Conservation (phyloP, 331 rosid species). For the Pyrus hybrid region DNA sequence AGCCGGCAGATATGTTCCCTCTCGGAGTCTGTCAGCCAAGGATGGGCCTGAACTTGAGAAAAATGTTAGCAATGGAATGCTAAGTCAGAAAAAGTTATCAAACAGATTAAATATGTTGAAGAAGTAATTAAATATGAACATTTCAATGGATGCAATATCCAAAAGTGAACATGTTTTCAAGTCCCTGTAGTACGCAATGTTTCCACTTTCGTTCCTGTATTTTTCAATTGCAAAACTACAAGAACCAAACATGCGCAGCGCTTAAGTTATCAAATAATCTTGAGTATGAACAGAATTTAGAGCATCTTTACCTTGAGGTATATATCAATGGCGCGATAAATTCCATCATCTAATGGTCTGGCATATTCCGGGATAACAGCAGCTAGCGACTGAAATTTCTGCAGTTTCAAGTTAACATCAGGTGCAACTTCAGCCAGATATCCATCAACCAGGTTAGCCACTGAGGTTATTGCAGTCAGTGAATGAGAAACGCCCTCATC, state of each 20-base stretch:
- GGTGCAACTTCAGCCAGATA: constrained; percentile 89
- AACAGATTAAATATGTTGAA: background rate
- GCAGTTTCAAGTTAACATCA: constrained; percentile 61
- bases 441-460: constrained; percentile 68
- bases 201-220: too few relatives aligned
- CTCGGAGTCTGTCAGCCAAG: constrained; percentile 72
- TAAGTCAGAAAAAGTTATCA: background rate
- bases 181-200: too few relatives aligned
- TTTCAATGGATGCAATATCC: too few relatives aligned
- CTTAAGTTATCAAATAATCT: background rate
- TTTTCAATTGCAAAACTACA: too few relatives aligned
- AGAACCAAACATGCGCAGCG: too few relatives aligned
- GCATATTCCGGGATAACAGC: constrained; percentile 68
- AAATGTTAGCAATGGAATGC: background rate
- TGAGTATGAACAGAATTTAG: background rate
- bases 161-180: too few relatives aligned
- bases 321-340: constrained; percentile 77
- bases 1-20: constrained; percentile 80
- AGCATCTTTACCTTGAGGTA: constrained; percentile 62
- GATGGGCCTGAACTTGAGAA: constrained; percentile 52
- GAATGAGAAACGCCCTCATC: constrained; percentile 51
- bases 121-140: background rate
- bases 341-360: constrained; percentile 67
- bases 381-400: constrained; percentile 67
- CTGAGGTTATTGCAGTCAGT: constrained; percentile 45